A percentile compares a stretch with the other conserved stretches of the same genome.
Evolutionary conservation across 371 early-diverging fungal genomes (phyloP).

Genomic region (Umbelopsis sp.): DNA sequence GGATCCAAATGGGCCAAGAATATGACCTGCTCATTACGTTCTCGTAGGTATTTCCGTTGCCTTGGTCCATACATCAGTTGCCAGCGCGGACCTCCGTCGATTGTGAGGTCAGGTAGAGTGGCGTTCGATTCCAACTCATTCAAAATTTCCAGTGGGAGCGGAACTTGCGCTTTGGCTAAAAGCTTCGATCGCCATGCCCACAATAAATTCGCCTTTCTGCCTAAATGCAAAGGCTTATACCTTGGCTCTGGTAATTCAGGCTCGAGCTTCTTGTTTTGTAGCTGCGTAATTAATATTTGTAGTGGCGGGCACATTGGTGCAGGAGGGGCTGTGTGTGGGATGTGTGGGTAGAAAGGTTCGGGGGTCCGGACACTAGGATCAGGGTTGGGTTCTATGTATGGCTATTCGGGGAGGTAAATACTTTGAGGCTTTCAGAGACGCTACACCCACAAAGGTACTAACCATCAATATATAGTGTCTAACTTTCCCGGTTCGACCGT

Average conservation of each 20-base stretch:
- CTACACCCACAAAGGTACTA: constrained; percentile 13
- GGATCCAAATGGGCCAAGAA: constrained; percentile 30
- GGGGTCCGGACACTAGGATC: constrained; percentile 27
- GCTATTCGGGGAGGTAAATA: constrained; percentile 22
- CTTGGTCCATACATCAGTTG: constrained; percentile 29
- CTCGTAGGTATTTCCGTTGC: neutral
- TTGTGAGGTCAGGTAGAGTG: constrained; percentile 21
- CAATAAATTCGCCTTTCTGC: constrained; percentile 45
- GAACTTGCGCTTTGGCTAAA: constrained; percentile 26
- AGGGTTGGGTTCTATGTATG: constrained; percentile 31
- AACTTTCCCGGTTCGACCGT: constrained; percentile 47
- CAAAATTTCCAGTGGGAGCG: constrained; percentile 45
- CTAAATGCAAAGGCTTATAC: constrained; percentile 49
- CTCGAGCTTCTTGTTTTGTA: constrained; percentile 30
- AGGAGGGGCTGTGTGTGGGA: constrained; percentile 50
- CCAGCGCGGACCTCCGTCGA: constrained; percentile 40
- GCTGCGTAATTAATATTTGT: constrained; percentile 23
- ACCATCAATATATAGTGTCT: constrained; percentile 38
- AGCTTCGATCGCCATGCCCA: constrained; percentile 46
- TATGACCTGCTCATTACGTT: constrained; percentile 12
- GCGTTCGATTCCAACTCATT: constrained; percentile 45
- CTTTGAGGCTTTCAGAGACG: neutral
- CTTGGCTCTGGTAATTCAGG: constrained; percentile 40
- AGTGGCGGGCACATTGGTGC: constrained; percentile 39
- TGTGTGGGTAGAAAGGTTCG: constrained; percentile 41